Percentiles rank a stretch among this genome's conserved stretches.
These are phyloP conservation scores for Ilyonectria destructans DNA, from an alignment of 2,329 filamentous ascomycete species.

Conservation along the genomic window DNA sequence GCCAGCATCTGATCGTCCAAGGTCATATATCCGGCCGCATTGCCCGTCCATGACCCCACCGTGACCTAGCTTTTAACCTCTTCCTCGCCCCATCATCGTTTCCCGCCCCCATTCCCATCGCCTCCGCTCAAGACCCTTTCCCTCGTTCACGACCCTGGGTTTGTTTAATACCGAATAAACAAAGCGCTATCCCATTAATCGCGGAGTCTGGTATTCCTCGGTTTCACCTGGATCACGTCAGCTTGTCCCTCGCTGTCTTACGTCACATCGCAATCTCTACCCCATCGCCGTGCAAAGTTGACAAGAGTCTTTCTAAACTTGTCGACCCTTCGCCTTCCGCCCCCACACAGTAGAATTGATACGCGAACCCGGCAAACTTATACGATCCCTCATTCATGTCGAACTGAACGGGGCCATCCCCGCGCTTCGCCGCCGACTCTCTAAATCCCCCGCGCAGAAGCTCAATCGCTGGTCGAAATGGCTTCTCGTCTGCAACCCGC, in stretches of 20 bases:
- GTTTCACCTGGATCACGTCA: conserved; percentile 24
- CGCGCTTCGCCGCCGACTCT: conserved; percentile 49
- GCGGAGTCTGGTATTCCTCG: conserved; percentile 50
- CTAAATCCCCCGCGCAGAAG: conserved; percentile 35
- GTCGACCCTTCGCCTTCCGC: neutral
- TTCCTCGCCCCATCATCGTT: conserved; percentile 30
- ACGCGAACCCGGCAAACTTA: conserved; percentile 24
- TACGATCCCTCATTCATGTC: conserved; percentile 44
- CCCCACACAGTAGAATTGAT: conserved; percentile 15
- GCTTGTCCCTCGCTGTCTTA: conserved; percentile 21
- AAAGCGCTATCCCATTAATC: conserved; percentile 15
- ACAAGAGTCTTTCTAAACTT: conserved; percentile 7
- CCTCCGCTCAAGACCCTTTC: conserved; percentile 30
- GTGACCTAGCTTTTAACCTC: conserved; percentile 46
- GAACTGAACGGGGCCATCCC: conserved; percentile 39
- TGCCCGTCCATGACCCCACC: conserved; percentile 45
- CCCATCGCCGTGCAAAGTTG: conserved; percentile 6
- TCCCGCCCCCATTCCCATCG: conserved; percentile 34
- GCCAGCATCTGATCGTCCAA: conserved; percentile 44
- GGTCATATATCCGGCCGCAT: conserved; percentile 48
- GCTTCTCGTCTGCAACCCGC: conserved; percentile 54
- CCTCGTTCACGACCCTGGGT: conserved; percentile 33
- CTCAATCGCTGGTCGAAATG: conserved; percentile 59
- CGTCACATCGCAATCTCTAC: conserved; percentile 15
- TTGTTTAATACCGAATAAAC: conserved; percentile 20